Percentiles rank a stretch among this genome's conserved stretches.
phyloP scores from a whole-genome alignment of 1,284 basidiomycete genomes.

The Sporisorium iseilematis-ciliati region DNA sequence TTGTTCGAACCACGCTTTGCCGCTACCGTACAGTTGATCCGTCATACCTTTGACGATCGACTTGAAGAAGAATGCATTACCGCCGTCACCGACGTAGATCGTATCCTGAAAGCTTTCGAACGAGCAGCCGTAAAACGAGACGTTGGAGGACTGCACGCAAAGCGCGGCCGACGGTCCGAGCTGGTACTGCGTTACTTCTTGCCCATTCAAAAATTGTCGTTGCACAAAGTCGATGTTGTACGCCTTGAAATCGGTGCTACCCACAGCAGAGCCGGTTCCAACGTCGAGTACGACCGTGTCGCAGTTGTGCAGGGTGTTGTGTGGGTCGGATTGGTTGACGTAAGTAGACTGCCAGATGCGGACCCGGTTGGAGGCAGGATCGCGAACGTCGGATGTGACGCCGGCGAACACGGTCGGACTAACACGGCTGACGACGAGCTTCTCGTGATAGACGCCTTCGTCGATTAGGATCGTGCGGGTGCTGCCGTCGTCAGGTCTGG shows the following conservation, averaged over 20 bases:
- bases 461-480: constrained; percentile 33
- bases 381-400: constrained; percentile 8
- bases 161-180: constrained; percentile 40
- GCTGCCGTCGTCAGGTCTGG: constrained; percentile 31
- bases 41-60: constrained; percentile 37
- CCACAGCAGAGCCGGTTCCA: constrained; percentile 13
- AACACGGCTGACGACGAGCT: constrained; percentile 23
- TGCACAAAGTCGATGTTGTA: constrained; percentile 48
- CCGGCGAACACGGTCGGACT: constrained; percentile 36
- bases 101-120: constrained; percentile 47
- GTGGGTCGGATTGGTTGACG: constrained; percentile 35
- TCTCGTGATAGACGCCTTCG: constrained; percentile 33
- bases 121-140: constrained; percentile 35
- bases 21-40: constrained; percentile 39
- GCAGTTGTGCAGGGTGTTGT: constrained; percentile 17
- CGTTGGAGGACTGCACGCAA: constrained; percentile 26
- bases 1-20: constrained; percentile 45
- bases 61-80: constrained; percentile 30
- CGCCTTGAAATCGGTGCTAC: constrained; percentile 35
- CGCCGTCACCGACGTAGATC: constrained; percentile 15
- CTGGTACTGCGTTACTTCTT: constrained; percentile 28
- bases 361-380: constrained; percentile 20
- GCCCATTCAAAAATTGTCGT: constrained; percentile 21
- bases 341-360: constrained; percentile 43
- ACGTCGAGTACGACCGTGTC: constrained; percentile 35